A percentile compares a stretch with the other conserved stretches of the same genome.
phyloP scores from a whole-genome alignment of 1,139 yeast genomes.

The Nakaseomyces delphensis region DNA sequence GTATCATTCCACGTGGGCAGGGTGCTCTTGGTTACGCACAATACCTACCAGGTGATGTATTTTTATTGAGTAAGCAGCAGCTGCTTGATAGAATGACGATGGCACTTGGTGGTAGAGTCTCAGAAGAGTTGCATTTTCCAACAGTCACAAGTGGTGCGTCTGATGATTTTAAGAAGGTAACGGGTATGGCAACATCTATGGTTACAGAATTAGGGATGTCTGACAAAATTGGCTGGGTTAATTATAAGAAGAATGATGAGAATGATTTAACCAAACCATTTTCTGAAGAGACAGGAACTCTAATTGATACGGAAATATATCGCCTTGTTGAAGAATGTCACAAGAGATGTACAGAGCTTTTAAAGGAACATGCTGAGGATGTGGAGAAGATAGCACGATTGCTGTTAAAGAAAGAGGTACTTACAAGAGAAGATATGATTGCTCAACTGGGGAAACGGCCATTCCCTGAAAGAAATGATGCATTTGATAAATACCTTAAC shows the following conservation, averaged over 20 bases:
- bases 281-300: slow-evolving; percentile 58
- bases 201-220: slow-evolving; percentile 92
- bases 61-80: slow-evolving; percentile 69
- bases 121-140: slow-evolving; percentile 84
- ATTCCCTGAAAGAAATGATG: slow-evolving; percentile 69
- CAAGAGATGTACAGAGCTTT: slow-evolving; percentile 43
- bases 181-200: slow-evolving; percentile 89
- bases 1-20: slow-evolving; percentile 93
- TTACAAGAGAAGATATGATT: slow-evolving; percentile 77
- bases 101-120: slow-evolving; percentile 95
- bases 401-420: slow-evolving; percentile 56
- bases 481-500: slow-evolving; percentile 66
- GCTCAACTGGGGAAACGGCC: slow-evolving; percentile 66
- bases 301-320: slow-evolving; percentile 60
- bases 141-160: slow-evolving; percentile 93
- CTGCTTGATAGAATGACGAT: slow-evolving; percentile 85
- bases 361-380: slow-evolving; percentile 50
- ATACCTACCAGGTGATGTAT: slow-evolving; percentile 89
- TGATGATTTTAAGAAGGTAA: slow-evolving; percentile 95
- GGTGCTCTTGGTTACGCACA: slow-evolving; percentile 98
- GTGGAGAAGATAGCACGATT: slow-evolving; percentile 66
- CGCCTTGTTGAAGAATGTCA: slow-evolving; percentile 50
- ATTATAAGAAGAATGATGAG: slow-evolving; percentile 43
- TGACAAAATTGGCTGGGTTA: slow-evolving; percentile 60
- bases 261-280: slow-evolving; percentile 58